Conservation (phyloP, 192 early-diverging fungal species). For the Coemansia asiatica region DNA sequence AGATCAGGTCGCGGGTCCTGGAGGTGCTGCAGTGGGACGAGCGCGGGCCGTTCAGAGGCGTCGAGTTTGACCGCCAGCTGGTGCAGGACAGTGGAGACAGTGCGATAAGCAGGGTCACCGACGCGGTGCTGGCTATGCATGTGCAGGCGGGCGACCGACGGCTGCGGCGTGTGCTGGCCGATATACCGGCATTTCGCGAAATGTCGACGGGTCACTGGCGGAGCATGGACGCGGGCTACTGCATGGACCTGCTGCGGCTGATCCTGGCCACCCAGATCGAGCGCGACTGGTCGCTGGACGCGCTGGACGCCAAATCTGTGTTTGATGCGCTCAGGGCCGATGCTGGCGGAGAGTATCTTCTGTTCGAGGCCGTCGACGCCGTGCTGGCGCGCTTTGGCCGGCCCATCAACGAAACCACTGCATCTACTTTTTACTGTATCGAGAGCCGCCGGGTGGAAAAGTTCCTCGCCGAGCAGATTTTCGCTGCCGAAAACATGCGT, state of each 20-base stretch:
- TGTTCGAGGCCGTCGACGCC: slow-evolving; percentile 28
- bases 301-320: slow-evolving; percentile 15
- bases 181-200: slow-evolving; percentile 43
- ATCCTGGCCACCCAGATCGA: slow-evolving; percentile 43
- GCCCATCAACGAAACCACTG: background rate
- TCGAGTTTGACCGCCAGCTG: slow-evolving; percentile 36
- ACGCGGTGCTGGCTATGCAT: slow-evolving; percentile 18
- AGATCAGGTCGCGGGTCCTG: slow-evolving; percentile 30
- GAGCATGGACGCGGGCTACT: slow-evolving; percentile 31
- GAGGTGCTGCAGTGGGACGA: slow-evolving; percentile 43
- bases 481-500: slow-evolving; percentile 27
- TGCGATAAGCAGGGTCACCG: slow-evolving; percentile 6
- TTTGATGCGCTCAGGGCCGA: slow-evolving; percentile 21
- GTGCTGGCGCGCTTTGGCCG: slow-evolving; percentile 32
- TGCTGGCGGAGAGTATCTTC: slow-evolving; percentile 9
- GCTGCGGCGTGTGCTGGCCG: slow-evolving; percentile 29
- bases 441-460: slow-evolving; percentile 25
- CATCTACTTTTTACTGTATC: slow-evolving; percentile 18
- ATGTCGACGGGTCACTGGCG: slow-evolving; percentile 26
- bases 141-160: slow-evolving; percentile 27
- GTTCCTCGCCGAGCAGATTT: slow-evolving; percentile 50
- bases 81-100: background rate
- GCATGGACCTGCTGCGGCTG: slow-evolving; percentile 42
- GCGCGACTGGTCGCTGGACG: slow-evolving; percentile 34
- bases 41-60: slow-evolving; percentile 42